phyloP scores from a whole-genome alignment of 2,329 filamentous ascomycete species.

The Eurotiales sp. region DNA sequence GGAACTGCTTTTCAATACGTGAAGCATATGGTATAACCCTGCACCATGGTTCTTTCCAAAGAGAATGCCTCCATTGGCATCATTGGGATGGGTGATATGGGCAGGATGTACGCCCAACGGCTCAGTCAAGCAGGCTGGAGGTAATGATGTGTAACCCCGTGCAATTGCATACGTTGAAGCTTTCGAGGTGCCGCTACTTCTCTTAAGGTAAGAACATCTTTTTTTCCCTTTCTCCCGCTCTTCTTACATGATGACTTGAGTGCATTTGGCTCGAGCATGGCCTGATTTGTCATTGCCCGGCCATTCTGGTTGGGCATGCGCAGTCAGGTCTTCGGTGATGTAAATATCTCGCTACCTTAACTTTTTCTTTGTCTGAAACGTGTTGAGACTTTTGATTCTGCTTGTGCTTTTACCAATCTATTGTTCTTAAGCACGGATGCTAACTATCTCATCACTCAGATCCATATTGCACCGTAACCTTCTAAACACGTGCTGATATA shows the following conservation, averaged over 20 bases:
- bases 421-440: too few relatives aligned
- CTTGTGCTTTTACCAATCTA: neutral
- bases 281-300: conserved; percentile 54
- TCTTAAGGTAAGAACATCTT: neutral
- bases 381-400: neutral
- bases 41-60: conserved; percentile 44
- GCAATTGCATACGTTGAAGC: conserved; percentile 32
- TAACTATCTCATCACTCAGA: conserved; percentile 18
- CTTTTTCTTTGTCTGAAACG: conserved; percentile 74
- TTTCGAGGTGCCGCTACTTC: conserved; percentile 10
- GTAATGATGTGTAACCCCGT: conserved; percentile 54
- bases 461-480: conserved; percentile 15
- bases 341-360: conserved; percentile 98
- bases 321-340: conserved; percentile 84
- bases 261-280: conserved; percentile 99
- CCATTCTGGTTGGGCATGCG: conserved; percentile 69
- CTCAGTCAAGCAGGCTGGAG: conserved; percentile 93
- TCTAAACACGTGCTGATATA: conserved; percentile 6
- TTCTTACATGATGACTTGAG: conserved; percentile 92
- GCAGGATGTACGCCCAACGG: conserved; percentile 91
- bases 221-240: conserved; percentile 17
- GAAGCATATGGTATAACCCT: conserved; percentile 7
- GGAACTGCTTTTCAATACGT: conserved; percentile 2
- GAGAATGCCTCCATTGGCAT: conserved; percentile 78
- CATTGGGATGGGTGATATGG: conserved; percentile 99